phyloP scores from a whole-genome alignment of 2,329 filamentous ascomycete species.

The Seiridium cupressi region DNA sequence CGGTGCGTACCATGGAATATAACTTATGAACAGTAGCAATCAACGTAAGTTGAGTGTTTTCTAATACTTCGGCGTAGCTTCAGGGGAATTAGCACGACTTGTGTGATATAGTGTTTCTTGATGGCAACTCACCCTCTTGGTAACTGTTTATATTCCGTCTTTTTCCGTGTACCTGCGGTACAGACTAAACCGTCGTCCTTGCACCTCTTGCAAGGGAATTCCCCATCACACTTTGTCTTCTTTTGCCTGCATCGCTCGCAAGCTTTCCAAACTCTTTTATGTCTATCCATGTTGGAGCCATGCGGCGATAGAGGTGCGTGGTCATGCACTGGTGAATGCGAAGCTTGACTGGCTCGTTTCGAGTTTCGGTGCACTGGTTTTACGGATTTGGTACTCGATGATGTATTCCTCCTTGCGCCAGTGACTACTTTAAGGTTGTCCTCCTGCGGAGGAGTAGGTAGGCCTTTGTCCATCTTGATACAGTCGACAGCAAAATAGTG shows the following conservation, averaged over 20 bases:
- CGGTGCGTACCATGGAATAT: conserved; percentile 60
- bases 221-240: conserved; percentile 69
- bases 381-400: conserved; percentile 41
- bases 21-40: conserved; percentile 65
- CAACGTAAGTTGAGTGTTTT: conserved; percentile 64
- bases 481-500: conserved; percentile 1
- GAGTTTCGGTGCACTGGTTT: conserved; percentile 50
- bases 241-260: conserved; percentile 68
- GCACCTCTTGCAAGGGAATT: conserved; percentile 65
- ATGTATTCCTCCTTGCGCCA: conserved; percentile 23
- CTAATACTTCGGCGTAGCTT: conserved; percentile 63
- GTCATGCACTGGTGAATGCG: conserved; percentile 33
- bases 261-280: conserved; percentile 67
- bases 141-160: conserved; percentile 68
- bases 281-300: conserved; percentile 45
- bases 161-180: conserved; percentile 62
- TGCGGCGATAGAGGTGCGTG: conserved; percentile 36
- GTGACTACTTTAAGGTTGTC: conserved; percentile 25
- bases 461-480: conserved; percentile 45
- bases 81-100: conserved; percentile 9
- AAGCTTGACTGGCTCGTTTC: conserved; percentile 44
- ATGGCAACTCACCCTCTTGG: conserved; percentile 52
- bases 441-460: conserved; percentile 52
- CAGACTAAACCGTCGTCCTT: conserved; percentile 65
- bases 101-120: background rate